Conservation (phyloP, 148 eudicot genomes). For the Rhododendron kiyosumense region DNA sequence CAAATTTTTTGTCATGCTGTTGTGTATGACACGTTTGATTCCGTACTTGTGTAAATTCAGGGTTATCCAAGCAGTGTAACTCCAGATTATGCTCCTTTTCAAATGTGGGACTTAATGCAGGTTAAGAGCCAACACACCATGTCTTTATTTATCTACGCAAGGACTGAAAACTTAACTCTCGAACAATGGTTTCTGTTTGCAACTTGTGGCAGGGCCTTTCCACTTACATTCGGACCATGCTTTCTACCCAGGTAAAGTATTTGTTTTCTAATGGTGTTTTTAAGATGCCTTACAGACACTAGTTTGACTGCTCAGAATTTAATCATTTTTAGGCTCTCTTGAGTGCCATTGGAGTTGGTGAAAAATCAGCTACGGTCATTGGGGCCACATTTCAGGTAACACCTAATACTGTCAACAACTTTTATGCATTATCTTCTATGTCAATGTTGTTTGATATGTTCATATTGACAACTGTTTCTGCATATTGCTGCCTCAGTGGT, state of each 20-base stretch:
- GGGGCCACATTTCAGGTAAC: slow-evolving; percentile 97
- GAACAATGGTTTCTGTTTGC: slow-evolving; percentile 8
- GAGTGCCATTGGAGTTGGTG: slow-evolving; percentile 99
- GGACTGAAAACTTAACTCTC: not conserved
- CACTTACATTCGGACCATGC: slow-evolving; percentile 87
- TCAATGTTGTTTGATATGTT: not conserved
- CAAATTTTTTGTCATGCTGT: not conserved
- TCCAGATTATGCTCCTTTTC: slow-evolving; percentile 87
- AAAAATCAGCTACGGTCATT: slow-evolving; percentile 86
- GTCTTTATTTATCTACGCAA: not conserved
- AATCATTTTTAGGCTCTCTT: slow-evolving; percentile 67
- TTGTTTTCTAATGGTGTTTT: not conserved
- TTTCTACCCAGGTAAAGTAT: slow-evolving; percentile 84
- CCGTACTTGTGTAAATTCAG: slow-evolving; percentile 34
- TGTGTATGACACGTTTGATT: slow-evolving; percentile 1
- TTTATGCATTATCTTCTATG: not conserved
- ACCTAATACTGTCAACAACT: not conserved
- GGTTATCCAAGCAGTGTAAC: slow-evolving; percentile 96
- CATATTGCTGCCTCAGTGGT: slow-evolving; percentile 59
- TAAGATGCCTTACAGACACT: not conserved
- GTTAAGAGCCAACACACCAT: slow-evolving; percentile 20
- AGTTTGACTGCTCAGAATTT: not conserved
- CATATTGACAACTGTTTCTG: not conserved
- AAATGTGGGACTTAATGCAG: slow-evolving; percentile 94
- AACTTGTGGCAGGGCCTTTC: slow-evolving; percentile 71